Conservation (phyloP, 2,329 filamentous ascomycete genomes). For the Aureobasidium namibiae region DNA sequence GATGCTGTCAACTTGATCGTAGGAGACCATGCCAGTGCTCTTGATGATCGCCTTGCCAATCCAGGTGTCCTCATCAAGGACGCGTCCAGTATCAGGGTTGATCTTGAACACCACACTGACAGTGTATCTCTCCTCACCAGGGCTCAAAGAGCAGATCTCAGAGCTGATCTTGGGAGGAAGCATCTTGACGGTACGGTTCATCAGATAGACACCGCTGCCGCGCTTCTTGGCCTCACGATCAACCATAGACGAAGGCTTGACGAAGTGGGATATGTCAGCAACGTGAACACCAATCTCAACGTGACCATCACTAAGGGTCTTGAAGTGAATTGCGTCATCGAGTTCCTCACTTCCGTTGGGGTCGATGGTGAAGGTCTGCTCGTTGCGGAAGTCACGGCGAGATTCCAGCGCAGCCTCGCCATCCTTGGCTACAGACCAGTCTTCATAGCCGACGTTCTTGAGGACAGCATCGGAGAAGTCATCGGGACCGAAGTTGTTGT, state of each 20-base stretch:
- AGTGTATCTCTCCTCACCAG: conserved; percentile 81
- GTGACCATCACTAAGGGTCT: conserved; percentile 70
- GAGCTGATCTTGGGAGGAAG: conserved; percentile 77
- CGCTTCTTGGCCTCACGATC: conserved; percentile 98
- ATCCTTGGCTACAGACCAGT: conserved; percentile 82
- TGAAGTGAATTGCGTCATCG: conserved; percentile 88
- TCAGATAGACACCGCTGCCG: conserved; percentile 87
- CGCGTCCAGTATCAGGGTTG: conserved; percentile 67
- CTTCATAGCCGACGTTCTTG: conserved; percentile 83
- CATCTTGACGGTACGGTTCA: conserved; percentile 82
- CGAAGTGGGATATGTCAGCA: conserved; percentile 90
- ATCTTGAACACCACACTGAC: conserved; percentile 91
- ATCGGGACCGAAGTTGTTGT: conserved; percentile 98
- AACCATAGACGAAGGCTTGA: conserved; percentile 90
- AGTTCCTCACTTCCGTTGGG: conserved; percentile 81
- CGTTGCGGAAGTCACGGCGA: conserved; percentile 82
- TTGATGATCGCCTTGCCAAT: conserved; percentile 90
- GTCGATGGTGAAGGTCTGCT: conserved; percentile 87
- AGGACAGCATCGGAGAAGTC: conserved; percentile 96
- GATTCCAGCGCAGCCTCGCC: conserved; percentile 63
- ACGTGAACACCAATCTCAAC: conserved; percentile 94
- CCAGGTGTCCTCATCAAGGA: conserved; percentile 83
- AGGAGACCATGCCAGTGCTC: conserved; percentile 76
- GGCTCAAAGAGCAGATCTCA: conserved; percentile 79
- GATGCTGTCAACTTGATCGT: conserved; percentile 78